These are phyloP conservation scores for Austroboletus festivus DNA, from an alignment of 768 basidiomycete genomes.

Conservation along the genomic window DNA sequence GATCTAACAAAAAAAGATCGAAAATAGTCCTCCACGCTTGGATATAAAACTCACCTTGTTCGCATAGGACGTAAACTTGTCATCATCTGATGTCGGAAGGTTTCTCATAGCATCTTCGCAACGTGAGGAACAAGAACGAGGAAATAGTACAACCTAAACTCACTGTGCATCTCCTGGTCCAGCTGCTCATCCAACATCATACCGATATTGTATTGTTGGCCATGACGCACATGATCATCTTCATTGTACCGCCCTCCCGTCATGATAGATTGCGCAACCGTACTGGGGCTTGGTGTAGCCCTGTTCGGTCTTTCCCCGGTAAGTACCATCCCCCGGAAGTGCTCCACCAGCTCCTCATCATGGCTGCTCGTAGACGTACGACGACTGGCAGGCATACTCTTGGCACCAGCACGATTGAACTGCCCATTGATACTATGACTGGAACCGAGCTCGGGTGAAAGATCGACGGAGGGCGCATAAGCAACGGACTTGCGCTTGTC, in stretches of 20 bases:
- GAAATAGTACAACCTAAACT: conserved; percentile 29
- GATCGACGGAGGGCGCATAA: conserved; percentile 74
- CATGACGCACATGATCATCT: conserved; percentile 58
- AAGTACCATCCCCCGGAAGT: conserved; percentile 70
- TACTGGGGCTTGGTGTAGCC: conserved; percentile 53
- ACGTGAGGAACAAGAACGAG: conserved; percentile 13
- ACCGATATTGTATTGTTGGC: conserved; percentile 71
- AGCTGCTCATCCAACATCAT: conserved; percentile 93
- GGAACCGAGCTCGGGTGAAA: conserved; percentile 63
- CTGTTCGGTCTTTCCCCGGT: conserved; percentile 57
- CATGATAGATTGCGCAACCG: conserved; percentile 52
- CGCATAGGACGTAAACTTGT: conserved; percentile 70
- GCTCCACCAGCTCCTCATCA: conserved; percentile 76
- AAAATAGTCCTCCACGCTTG: conserved; percentile 2
- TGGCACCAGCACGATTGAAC: conserved; percentile 73
- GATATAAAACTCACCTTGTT: conserved; percentile 51
- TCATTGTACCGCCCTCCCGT: conserved; percentile 52
- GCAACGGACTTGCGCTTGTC: conserved; percentile 88
- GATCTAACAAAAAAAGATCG: conserved; percentile 41
- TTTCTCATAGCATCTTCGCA: conserved; percentile 80
- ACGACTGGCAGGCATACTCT: conserved; percentile 91
- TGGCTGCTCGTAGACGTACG: conserved; percentile 86
- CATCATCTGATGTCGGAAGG: conserved; percentile 84
- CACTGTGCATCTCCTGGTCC: conserved; percentile 93
- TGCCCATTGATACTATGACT: conserved; percentile 46